These are phyloP conservation scores for Onygena corvina DNA, from an alignment of 2,329 filamentous ascomycete species.

Conservation along the genomic window DNA sequence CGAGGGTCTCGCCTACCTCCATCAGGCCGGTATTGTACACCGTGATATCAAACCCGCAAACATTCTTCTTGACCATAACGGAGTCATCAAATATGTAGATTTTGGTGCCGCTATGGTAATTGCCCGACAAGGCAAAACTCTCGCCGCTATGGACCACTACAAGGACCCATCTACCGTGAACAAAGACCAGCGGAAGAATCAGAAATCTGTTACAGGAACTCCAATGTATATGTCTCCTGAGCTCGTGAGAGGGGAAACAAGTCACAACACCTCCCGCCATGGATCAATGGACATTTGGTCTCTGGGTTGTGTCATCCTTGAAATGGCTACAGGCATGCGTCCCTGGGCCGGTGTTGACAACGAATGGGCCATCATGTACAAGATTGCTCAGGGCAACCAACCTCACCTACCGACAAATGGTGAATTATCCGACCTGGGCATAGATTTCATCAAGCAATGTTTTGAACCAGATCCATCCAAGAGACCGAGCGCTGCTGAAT, in stretches of 20 bases:
- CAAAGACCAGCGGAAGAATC: constrained; percentile 39
- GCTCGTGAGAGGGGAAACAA: constrained; percentile 81
- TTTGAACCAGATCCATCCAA: constrained; percentile 73
- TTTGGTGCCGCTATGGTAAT: constrained; percentile 97
- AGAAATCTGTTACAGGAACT: constrained; percentile 91
- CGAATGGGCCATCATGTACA: constrained; percentile 99
- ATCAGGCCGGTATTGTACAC: constrained; percentile 45
- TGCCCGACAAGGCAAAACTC: constrained; percentile 78
- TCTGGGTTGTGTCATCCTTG: constrained; percentile 64
- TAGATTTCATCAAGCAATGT: constrained; percentile 79
- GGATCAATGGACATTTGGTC: constrained; percentile 57
- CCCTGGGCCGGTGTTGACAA: constrained; percentile 96
- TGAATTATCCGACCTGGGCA: constrained; percentile 69
- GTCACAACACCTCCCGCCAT: constrained; percentile 59
- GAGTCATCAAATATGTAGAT: constrained; percentile 97
- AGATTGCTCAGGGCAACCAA: constrained; percentile 92
- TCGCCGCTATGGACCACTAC: constrained; percentile 53
- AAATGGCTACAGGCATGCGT: constrained; percentile 90
- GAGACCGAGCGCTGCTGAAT: constrained; percentile 69
- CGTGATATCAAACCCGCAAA: constrained; percentile 54
- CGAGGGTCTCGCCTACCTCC: constrained; percentile 47
- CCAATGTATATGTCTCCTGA: constrained; percentile 99
- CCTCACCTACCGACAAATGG: constrained; percentile 71
- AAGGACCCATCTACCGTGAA: constrained; percentile 20
- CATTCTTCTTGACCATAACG: constrained; percentile 71